Percentiles rank a stretch among this genome's conserved stretches.
Evolutionary conservation across 805 yeast genomes (phyloP).

Genomic region (Metschnikowia cerradonensis): DNA sequence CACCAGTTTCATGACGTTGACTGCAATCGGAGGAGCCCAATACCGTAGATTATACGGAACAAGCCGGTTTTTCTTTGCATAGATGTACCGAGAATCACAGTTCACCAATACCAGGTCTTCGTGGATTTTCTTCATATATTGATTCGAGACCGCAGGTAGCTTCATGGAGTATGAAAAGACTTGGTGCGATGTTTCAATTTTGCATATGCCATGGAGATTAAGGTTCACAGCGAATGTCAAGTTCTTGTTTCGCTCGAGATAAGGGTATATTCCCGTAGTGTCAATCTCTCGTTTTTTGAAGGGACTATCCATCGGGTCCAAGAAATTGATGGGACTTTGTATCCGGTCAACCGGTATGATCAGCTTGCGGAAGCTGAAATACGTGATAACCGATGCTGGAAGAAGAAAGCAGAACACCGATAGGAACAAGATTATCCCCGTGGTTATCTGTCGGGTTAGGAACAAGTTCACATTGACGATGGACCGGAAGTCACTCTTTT

Average conservation of each 20-base stretch:
- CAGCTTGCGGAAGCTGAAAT: slow-evolving; percentile 31
- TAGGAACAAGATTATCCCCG: slow-evolving; percentile 12
- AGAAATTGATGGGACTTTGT: slow-evolving; percentile 9
- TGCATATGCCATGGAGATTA: slow-evolving; percentile 25
- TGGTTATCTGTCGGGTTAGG: slow-evolving; percentile 15
- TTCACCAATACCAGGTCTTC: slow-evolving; percentile 18
- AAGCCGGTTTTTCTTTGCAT: slow-evolving; percentile 27
- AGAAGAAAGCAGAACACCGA: slow-evolving; percentile 27
- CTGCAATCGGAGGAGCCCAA: slow-evolving; percentile 35
- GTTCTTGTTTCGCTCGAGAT: slow-evolving; percentile 10
- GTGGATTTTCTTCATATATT: neutral
- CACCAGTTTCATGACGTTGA: slow-evolving; percentile 17
- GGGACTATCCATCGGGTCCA: neutral
- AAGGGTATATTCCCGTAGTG: slow-evolving; percentile 5
- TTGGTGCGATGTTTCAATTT: slow-evolving; percentile 18
- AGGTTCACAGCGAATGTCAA: slow-evolving; percentile 13
- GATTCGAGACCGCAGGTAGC: neutral
- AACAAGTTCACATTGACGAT: slow-evolving; percentile 8
- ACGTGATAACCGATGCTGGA: slow-evolving; percentile 35
- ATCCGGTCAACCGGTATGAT: slow-evolving; percentile 28
- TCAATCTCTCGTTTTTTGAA: slow-evolving; percentile 5
- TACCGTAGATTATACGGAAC: slow-evolving; percentile 35
- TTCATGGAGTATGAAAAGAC: slow-evolving; percentile 11
- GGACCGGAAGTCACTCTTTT: neutral
- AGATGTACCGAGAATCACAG: slow-evolving; percentile 31